Conservation (phyloP, 169 alveolate genomes). For the Theileria orientalis region DNA sequence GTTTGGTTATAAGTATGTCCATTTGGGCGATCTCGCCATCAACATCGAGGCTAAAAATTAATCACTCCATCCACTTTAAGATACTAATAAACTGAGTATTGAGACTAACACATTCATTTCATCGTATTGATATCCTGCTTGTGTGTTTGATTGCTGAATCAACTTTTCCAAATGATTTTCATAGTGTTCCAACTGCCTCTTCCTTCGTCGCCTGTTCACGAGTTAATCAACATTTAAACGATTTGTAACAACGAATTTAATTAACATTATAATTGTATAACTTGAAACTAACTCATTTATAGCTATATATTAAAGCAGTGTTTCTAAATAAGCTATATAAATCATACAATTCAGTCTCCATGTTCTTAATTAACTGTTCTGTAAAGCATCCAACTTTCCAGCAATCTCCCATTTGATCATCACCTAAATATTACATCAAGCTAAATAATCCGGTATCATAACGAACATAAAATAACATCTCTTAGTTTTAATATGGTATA, state of each 20-base stretch:
- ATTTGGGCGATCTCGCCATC: slow-evolving; percentile 23
- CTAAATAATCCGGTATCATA: no score
- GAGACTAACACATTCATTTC: neutral
- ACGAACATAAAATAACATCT: no score
- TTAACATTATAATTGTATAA: no score
- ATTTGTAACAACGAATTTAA: neutral
- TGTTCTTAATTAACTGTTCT: neutral
- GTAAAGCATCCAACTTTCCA: slow-evolving; percentile 21
- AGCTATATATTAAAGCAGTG: neutral
- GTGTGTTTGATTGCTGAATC: neutral
- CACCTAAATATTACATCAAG: no score
- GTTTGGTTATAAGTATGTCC: slow-evolving; percentile 12
- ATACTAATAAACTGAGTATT: no score
- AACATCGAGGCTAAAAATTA: neutral
- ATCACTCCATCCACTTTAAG: no score
- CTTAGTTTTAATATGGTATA: no score
- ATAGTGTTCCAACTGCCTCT: neutral
- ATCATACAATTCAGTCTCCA: slow-evolving; percentile 6
- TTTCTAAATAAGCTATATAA: neutral
- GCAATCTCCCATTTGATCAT: slow-evolving; percentile 24
- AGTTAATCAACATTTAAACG: no score
- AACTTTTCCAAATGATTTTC: neutral
- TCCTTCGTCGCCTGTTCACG: neutral
- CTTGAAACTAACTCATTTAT: no score
- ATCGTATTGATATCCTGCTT: neutral